Conservation (phyloP, 2,329 filamentous ascomycete species). For the Talaromyces sp. region DNA sequence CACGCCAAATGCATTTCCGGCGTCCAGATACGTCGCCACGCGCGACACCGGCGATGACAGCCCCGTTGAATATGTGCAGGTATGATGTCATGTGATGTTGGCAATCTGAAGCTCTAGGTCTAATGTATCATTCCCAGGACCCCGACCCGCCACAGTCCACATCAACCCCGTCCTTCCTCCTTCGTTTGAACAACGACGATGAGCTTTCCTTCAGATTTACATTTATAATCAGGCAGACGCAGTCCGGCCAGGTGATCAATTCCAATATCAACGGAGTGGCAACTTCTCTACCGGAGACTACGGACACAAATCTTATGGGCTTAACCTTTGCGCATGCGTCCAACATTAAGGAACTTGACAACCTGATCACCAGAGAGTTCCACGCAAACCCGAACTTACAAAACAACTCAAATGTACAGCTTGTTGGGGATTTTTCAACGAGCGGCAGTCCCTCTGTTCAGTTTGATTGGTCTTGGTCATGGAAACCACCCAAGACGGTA, state of each 20-base stretch:
- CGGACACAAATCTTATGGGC: conserved; percentile 77
- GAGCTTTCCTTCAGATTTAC: conserved; percentile 92
- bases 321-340: conserved; percentile 91
- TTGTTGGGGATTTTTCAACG: conserved; percentile 89
- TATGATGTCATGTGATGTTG: conserved; percentile 38
- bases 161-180: conserved; percentile 65
- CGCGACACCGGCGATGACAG: conserved; percentile 69
- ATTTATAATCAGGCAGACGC: conserved; percentile 66
- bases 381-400: conserved; percentile 96
- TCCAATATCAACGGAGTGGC: conserved; percentile 49
- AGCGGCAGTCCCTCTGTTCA: conserved; percentile 76
- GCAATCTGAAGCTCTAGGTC: neutral
- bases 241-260: conserved; percentile 49
- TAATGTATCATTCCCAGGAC: conserved; percentile 57
- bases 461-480: conserved; percentile 96
- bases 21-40: conserved; percentile 69
- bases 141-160: conserved; percentile 58
- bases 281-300: conserved; percentile 47
- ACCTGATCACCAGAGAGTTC: conserved; percentile 89
- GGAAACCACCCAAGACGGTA: conserved; percentile 76
- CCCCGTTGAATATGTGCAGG: conserved; percentile 88
- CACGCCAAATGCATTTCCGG: conserved; percentile 81
- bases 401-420: conserved; percentile 91
- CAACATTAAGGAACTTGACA: conserved; percentile 81
- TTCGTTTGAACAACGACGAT: conserved; percentile 85